Conservation (phyloP, 495 filamentous ascomycete genomes). For the Neurospora tetraspora region DNA sequence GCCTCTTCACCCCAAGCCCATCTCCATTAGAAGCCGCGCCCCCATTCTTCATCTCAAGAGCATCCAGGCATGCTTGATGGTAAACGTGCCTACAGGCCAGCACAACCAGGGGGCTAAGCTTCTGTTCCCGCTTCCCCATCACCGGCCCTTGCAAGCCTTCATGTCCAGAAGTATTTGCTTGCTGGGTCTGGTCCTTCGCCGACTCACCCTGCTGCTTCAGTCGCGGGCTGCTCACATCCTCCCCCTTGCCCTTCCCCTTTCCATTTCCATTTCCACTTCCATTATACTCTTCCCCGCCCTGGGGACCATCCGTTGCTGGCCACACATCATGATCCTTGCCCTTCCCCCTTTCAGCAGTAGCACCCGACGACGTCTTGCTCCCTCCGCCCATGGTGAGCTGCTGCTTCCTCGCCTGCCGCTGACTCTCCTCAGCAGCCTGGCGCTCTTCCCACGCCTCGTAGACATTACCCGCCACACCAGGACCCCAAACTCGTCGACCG, state of each 20-base stretch:
- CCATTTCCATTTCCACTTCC: conserved; percentile 14
- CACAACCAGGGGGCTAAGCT: conserved; percentile 44
- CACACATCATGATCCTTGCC: not conserved
- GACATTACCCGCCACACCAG: conserved; percentile 65
- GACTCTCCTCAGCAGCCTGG: conserved; percentile 38
- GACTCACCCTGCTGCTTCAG: conserved; percentile 7
- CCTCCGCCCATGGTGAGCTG: conserved; percentile 6
- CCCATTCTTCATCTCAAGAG: conserved; percentile 36
- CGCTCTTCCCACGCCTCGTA: conserved; percentile 73
- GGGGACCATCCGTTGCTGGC: not conserved
- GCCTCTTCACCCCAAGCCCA: conserved; percentile 30
- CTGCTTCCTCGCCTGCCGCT: conserved; percentile 21
- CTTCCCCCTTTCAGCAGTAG: not conserved
- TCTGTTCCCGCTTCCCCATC: conserved; percentile 12
- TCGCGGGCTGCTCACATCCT: conserved; percentile 12
- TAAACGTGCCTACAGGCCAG: conserved; percentile 55
- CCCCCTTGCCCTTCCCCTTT: conserved; percentile 27
- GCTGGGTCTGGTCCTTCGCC: not conserved
- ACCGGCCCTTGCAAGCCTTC: not conserved
- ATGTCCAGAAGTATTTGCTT: conserved; percentile 5
- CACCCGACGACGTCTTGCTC: conserved; percentile 21
- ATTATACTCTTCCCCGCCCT: conserved; percentile 22
- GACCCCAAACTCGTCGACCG: conserved; percentile 76
- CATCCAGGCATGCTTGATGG: conserved; percentile 50
- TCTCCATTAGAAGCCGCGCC: conserved; percentile 14